Evolutionary conservation across 2,329 filamentous ascomycete species (phyloP).

Genomic region (Pseudocercospora crystallina): DNA sequence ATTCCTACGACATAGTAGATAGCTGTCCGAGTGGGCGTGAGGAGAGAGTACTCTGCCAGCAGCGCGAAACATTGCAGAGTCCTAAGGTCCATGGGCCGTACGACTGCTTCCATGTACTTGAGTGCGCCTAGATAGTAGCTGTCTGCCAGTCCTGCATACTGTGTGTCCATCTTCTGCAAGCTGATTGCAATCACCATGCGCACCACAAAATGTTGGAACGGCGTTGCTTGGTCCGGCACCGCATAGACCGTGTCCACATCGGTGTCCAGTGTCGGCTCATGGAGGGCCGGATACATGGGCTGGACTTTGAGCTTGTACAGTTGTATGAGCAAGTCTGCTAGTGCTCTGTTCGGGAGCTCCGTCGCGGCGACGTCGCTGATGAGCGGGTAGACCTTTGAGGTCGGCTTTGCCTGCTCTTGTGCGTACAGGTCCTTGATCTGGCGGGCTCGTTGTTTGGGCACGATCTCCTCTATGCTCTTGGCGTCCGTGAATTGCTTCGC

Average conservation of each 20-base stretch:
- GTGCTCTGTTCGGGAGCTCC: conserved; percentile 68
- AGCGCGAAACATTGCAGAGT: conserved; percentile 87
- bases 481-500: conserved; percentile 91
- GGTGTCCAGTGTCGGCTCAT: conserved; percentile 74
- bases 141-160: conserved; percentile 90
- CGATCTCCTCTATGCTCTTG: conserved; percentile 86
- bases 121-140: conserved; percentile 92
- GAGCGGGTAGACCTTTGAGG: conserved; percentile 82
- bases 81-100: conserved; percentile 84
- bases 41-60: conserved; percentile 85
- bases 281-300: conserved; percentile 81
- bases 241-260: conserved; percentile 80
- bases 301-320: conserved; percentile 88
- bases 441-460: conserved; percentile 70
- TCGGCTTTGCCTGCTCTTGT: conserved; percentile 64
- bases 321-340: conserved; percentile 77
- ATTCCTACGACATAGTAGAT: conserved; percentile 92
- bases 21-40: conserved; percentile 88
- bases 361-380: conserved; percentile 81
- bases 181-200: conserved; percentile 93
- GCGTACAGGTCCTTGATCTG: conserved; percentile 67
- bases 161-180: conserved; percentile 84
- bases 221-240: conserved; percentile 49
- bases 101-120: conserved; percentile 75
- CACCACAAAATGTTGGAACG: conserved; percentile 83